Percentiles rank a stretch among this genome's conserved stretches.
Conservation (phyloP, 1,139 yeast species). For the Candida sanyaensis region DNA sequence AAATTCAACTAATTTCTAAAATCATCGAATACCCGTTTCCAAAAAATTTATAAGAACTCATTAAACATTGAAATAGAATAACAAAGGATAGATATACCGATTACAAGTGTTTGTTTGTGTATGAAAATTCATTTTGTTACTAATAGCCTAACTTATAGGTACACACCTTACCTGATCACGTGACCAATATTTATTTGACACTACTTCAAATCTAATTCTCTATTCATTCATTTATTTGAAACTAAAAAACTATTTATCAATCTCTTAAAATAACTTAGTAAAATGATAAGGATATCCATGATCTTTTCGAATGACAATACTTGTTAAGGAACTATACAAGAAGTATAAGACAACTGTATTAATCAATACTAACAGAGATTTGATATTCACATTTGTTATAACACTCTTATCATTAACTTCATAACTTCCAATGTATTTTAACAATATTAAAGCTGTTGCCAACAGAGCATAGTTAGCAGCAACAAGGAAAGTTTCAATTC, state of each 20-base stretch:
- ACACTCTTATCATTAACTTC: constrained; percentile 21
- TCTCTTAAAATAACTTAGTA: constrained; percentile 30
- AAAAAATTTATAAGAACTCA: background rate
- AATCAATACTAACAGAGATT: constrained; percentile 20
- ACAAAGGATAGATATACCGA: too few relatives aligned
- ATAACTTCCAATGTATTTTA: constrained; percentile 41
- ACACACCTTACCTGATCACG: background rate
- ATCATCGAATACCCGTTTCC: background rate
- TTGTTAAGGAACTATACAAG: constrained; percentile 40
- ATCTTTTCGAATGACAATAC: constrained; percentile 42
- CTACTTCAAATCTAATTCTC: background rate
- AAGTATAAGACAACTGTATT: constrained; percentile 25
- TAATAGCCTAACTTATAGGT: background rate
- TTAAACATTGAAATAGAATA: background rate
- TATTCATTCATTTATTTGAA: too few relatives aligned
- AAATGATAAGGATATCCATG: constrained; percentile 41
- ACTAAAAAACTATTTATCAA: background rate
- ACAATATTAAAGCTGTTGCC: constrained; percentile 35
- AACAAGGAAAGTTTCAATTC: constrained; percentile 59
- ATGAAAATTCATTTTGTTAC: background rate
- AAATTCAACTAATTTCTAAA: too few relatives aligned
- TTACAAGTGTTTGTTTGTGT: background rate
- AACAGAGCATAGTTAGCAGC: constrained; percentile 49
- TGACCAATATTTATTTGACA: background rate
- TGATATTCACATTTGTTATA: constrained; percentile 20